Base-by-base conservation (phyloP, 148 eudicot species). In the Heliamphora exappendiculata region DNA sequence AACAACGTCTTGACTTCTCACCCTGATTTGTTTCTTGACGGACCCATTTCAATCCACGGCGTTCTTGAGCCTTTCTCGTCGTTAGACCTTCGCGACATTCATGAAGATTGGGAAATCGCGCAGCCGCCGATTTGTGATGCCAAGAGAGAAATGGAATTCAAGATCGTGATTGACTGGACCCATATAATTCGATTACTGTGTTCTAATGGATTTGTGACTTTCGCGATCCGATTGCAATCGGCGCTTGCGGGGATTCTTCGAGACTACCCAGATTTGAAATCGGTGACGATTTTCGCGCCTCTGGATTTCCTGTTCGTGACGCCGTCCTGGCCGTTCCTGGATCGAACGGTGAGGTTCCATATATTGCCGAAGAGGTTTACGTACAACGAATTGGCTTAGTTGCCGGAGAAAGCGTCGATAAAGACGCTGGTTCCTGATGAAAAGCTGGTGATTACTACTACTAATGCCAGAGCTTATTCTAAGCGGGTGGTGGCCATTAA, bases 11-110 rank as follows among this genome's bases (percentile, higher is more conserved):
- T 59, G 41, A 28, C 89, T 50, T 72, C 96, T 29, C 93, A 89
- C 67, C 93, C 93, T 1, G 88, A 89, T 77, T 36, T 91, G 83
- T 91, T 89, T 70, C 87, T 89, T 37, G 81, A 76, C 0, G 88
- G 85, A 6, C 62, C 81, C 8, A n/a, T 89, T 41, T 51, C 88
- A 0, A 87, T 89, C n/a, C 93, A 91, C 60, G 96, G 96, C 5
- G 88, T 91, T 66, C 73, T 79, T 49, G 81, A 67, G 7, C 84
- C 93, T 0, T 89, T 91, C 75, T 63, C 84, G 7, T 9, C 75
- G 3, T 41, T 81, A 29, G 44, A 81, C 41, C 29, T 41, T 2
- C 80, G 57, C 19, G 76, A 72, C 47, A 47, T 10, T 0, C 64
- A 64, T 64, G 73, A 75, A 41, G 66, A 76, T 57, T 50, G 72